Percentiles rank a stretch among this genome's conserved stretches.
Evolutionary conservation across 495 filamentous ascomycete species (phyloP).

Genomic region (Barbatosphaeria neglecta): DNA sequence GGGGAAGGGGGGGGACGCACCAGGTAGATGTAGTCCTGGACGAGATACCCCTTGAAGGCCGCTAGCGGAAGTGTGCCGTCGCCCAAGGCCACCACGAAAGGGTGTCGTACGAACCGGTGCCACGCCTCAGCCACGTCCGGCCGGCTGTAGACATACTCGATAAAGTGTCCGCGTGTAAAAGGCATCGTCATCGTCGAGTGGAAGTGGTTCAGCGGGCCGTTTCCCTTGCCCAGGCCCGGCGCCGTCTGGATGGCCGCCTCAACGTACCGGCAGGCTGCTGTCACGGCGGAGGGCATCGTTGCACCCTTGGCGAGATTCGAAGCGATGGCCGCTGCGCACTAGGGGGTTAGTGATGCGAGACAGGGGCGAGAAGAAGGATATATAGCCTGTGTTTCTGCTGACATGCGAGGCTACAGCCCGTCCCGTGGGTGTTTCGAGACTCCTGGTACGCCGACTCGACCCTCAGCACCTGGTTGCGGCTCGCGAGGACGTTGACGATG

Average conservation of each 20-base stretch:
- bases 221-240: conserved; percentile 61
- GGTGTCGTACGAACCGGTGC: conserved; percentile 63
- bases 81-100: conserved; percentile 67
- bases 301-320: conserved; percentile 62
- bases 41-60: conserved; percentile 72
- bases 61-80: conserved; percentile 59
- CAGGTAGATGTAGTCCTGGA: conserved; percentile 84
- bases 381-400: conserved; percentile 15
- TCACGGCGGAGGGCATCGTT: conserved; percentile 51
- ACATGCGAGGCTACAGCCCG: conserved; percentile 90
- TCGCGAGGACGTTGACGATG: conserved; percentile 65
- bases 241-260: conserved; percentile 75
- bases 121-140: conserved; percentile 60
- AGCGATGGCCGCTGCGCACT: conserved; percentile 76
- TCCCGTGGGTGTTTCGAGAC: conserved; percentile 83
- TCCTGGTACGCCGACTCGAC: conserved; percentile 58
- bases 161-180: conserved; percentile 68
- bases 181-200: conserved; percentile 72
- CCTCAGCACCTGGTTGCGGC: conserved; percentile 39
- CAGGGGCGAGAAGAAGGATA: neutral
- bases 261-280: conserved; percentile 63
- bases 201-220: conserved; percentile 88
- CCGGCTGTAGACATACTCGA: conserved; percentile 73
- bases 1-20: conserved; percentile 30
- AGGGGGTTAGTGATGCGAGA: conserved; percentile 2